Evolutionary conservation across 148 eudicot genomes (phyloP), one percentile per base, ranked within the genome.

Genomic region (Chenopodium quinoa): DNA sequence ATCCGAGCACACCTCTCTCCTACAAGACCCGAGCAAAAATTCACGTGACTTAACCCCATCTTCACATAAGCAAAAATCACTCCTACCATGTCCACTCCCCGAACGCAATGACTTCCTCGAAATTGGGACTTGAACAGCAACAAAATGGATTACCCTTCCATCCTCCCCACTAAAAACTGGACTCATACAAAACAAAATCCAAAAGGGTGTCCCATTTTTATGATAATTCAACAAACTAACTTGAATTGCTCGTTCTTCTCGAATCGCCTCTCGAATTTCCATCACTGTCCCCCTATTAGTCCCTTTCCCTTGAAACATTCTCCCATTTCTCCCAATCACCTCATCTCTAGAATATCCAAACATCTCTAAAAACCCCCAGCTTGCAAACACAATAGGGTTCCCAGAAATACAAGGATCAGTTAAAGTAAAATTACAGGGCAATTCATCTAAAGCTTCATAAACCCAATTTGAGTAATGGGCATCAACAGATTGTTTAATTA

Each of bases 351-450:
- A 87, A 83, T 95, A 95, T 77, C 97, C 97, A 25, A 83, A 89
- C 93, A 91, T 88, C 79, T 92, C 90, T 91, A 93, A 82, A 84
- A 91, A 93, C 46, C 94, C 97, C n/a, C 75, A 78, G 44, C 97
- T 93, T 46, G 90, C 98, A 80, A 91, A 95, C 37, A 95, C 97
- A 85, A 95, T 93, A 1, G 98, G 97, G 88, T 95, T 96, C 27
- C 94, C 96, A 6, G 84, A 86, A 13, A 95, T 87, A 37, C 86
- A 88, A 81, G 98, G 98, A 87, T 95, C 98, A 70, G 96, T 93
- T 75, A 93, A 92, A 11, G 90, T 89, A 76, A 95, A 93, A 74
- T 91, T 86, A 31, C 88, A 89, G 22, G 90, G 84, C 87, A 95
- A 86, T 81, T 92, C 96, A 82, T 91, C 90, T 71, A 95, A 92